Base-by-base conservation (phyloP, 2,329 filamentous ascomycete species). In the Coniochaeta sp. region DNA sequence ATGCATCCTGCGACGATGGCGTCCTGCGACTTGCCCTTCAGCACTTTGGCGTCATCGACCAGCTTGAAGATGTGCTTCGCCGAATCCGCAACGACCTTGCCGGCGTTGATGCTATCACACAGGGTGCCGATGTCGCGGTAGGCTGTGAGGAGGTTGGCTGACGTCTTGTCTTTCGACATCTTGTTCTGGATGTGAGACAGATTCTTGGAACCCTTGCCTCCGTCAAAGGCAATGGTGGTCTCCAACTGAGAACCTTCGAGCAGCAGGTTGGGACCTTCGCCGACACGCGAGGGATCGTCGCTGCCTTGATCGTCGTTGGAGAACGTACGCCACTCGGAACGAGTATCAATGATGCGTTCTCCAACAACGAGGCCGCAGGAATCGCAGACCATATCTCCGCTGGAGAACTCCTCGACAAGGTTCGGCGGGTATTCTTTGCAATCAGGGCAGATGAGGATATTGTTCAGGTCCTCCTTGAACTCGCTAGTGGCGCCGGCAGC, bases 241-340 rank as follows among this genome's bases (percentile, higher is more conserved):
- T 93, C 87, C 54, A 97, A 86, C 76, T 96, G 92, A 65, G 91
- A 89, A 60, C 92, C 93, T 69, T 96, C 92, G 61, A 96, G 83
- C 50, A 99, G 86, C 59, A 91, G 89, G 71, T 98, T 97, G 62
- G 89, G 88, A 6, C 89, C 90, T 68, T 98, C 95, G 79, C 95
- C 95, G 65, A 99, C 93, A 91, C 95, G 95, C 61, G 92, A 97
- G 4, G 96, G 95, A 67, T 99, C 95, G 68, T 98, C 96, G 70
- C 90, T 93, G 70, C 91, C 91, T 74, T 96, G 91, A 72, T 99
- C 96, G 71, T 99, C 95, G 72, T 98, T 98, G 71, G 93, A 92
- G 77, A 99, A 99, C 0, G 95, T 99, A 72, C 95, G 91, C 95
- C 95, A 99, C 78, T 99, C 95, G 55, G 92, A 96, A 63, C 96